Conservation (phyloP, 345 rosid species). For the Aquilaria yunnanensis region DNA sequence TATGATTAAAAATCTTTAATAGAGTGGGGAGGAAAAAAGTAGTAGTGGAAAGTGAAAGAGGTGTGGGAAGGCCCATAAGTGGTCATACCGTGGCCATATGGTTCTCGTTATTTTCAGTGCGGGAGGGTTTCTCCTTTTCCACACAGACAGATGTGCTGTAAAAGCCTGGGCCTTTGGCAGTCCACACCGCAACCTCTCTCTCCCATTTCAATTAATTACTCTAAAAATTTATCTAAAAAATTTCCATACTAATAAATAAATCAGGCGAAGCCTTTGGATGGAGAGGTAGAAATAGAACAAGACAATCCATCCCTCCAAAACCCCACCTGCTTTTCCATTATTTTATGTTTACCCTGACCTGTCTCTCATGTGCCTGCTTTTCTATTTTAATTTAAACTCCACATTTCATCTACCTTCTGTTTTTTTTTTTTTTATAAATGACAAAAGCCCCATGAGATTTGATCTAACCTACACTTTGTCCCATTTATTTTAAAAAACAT, state of each 20-base stretch:
- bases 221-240: no score
- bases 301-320: constrained; percentile 46
- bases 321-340: constrained; percentile 35
- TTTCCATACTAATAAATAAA: no score
- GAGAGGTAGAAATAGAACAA: constrained; percentile 21
- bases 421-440: neutral
- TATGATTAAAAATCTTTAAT: no score
- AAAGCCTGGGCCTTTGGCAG: constrained; percentile 13
- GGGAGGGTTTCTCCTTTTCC: constrained; percentile 2
- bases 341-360: constrained; percentile 36
- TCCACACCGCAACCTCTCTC: neutral
- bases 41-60: no score
- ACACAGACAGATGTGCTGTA: constrained; percentile 21
- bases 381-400: no score
- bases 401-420: neutral
- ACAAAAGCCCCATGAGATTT: no score
- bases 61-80: no score
- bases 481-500: no score
- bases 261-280: no score
- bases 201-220: neutral
- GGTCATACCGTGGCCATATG: no score
- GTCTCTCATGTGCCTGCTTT: constrained; percentile 42
- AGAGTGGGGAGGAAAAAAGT: no score
- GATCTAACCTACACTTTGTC: no score
- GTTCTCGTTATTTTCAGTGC: constrained; percentile 42